Evolutionary conservation across 2,329 filamentous ascomycete species (phyloP).

Genomic region (Claviceps citrina): DNA sequence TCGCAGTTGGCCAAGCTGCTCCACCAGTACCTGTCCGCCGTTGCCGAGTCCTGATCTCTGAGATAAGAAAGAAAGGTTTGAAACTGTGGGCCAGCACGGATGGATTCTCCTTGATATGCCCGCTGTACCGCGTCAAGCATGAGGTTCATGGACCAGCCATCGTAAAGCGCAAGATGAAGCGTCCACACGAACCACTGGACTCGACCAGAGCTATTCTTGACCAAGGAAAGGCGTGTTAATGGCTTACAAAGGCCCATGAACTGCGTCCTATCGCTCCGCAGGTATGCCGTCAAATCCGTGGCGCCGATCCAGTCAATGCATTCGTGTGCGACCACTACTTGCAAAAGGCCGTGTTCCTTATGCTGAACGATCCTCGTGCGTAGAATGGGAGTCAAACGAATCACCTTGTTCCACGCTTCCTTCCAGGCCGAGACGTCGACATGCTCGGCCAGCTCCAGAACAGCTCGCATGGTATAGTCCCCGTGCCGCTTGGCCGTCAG

Average conservation of each 20-base stretch:
- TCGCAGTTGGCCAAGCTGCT: conserved; percentile 23
- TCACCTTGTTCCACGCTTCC: conserved; percentile 7
- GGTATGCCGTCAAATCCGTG: conserved; percentile 19
- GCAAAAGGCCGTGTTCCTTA: conserved; percentile 23
- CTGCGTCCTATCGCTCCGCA: conserved; percentile 20
- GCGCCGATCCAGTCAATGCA: conserved; percentile 14
- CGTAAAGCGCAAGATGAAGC: conserved; percentile 37
- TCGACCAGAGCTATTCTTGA: conserved; percentile 14
- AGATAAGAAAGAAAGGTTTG: too few species aligned
- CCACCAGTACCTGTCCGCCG: conserved; percentile 27
- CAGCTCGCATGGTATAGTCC: conserved; percentile 17
- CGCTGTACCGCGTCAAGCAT: conserved; percentile 19
- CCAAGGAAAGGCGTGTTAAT: conserved; percentile 25
- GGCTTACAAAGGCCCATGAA: conserved; percentile 24
- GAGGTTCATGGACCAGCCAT: conserved; percentile 31
- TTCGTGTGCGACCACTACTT: conserved; percentile 25
- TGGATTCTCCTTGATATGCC: conserved; percentile 5
- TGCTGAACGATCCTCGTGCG: conserved; percentile 31
- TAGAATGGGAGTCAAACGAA: conserved; percentile 17
- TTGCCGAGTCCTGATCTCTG: too few species aligned
- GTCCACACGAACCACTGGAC: conserved; percentile 24
- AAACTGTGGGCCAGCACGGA: conserved; percentile 14
- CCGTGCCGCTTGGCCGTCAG: conserved; percentile 17
- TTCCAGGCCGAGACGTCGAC: conserved; percentile 6
- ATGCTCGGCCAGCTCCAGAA: conserved; percentile 6